Evolutionary conservation across 2,329 filamentous ascomycete genomes (phyloP), one percentile per base, ranked within the genome.

Genomic region (Colletotrichum phormii): DNA sequence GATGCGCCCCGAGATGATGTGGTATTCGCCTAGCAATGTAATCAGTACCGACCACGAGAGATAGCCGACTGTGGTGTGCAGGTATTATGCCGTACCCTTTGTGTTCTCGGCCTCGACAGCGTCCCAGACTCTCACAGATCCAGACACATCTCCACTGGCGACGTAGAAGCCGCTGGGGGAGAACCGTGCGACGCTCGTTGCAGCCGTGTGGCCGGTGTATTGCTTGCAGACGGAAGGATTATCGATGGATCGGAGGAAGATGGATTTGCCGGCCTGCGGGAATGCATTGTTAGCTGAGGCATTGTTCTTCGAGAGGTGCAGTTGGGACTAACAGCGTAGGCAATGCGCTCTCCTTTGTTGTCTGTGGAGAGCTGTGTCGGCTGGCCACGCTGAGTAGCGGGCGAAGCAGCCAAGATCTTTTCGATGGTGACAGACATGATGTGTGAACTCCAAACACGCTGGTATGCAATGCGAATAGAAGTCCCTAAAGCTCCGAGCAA

Each of bases 211-310:
- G 78, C 93, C 92, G 15, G 93, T 97, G 85, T 98, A 99, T 83
- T 99, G 95, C 80, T 93, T 95, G 82, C 92, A 92, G 75, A 93
- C 84, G 76, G 94, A 89, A 64, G 96, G 96, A 81, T 97, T 87
- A 85, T 99, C 96, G 85, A 99, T 98, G 75, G 92, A 95, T 77
- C 97, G 95, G 60, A 99, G 88, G 85, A 98, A 98, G 84, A 99
- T 92, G 74, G 96, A 98, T 87, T 98, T 98, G 80, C 95, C 95
- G 65, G 95, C 96, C 95, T 97, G 77, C 13, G 63, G 15, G 5
- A 15, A 46, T 22, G 31, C 8, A 60, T 31, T 13, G 49, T 67
- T 65, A 68, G 64, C 42, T 26, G 12, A 18, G 26, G 24, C 26
- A 46, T 35, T 60, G 37, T 55, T 55, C 37, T 4, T 54, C n/a